These are phyloP conservation scores for Boeremia lycopersici DNA, from an alignment of 2,329 filamentous ascomycete species.

Conservation along the genomic window DNA sequence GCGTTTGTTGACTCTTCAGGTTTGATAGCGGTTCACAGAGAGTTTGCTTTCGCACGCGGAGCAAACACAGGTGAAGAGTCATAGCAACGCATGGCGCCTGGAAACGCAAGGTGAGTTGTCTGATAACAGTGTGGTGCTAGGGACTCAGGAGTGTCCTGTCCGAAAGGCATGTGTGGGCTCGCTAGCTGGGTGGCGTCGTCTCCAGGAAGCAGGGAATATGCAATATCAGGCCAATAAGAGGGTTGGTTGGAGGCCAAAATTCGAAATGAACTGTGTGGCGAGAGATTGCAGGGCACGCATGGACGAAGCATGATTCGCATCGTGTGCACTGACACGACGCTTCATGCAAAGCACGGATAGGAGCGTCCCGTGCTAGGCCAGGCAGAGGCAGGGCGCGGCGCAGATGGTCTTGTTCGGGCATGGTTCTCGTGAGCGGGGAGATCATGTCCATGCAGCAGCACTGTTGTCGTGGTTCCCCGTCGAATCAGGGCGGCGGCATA, in stretches of 20 bases:
- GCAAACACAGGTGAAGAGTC: slow-evolving; percentile 36
- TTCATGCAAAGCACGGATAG: slow-evolving; percentile 45
- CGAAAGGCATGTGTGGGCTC: slow-evolving; percentile 39
- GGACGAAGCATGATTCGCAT: slow-evolving; percentile 36
- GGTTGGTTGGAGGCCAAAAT: slow-evolving; percentile 33
- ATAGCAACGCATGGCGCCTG: slow-evolving; percentile 34
- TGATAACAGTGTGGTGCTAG: slow-evolving; percentile 34
- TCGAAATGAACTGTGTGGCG: slow-evolving; percentile 45
- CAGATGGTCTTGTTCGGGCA: slow-evolving; percentile 36
- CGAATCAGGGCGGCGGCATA: slow-evolving; percentile 38
- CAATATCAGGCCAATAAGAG: slow-evolving; percentile 38
- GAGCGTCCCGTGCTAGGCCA: slow-evolving; percentile 40
- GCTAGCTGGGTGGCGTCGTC: slow-evolving; percentile 31
- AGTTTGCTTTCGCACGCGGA: slow-evolving; percentile 31
- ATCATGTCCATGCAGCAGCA: slow-evolving; percentile 41
- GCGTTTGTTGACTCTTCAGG: slow-evolving; percentile 4
- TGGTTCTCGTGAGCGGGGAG: slow-evolving; percentile 34
- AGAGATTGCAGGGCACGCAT: slow-evolving; percentile 40
- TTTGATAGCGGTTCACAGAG: slow-evolving; percentile 5
- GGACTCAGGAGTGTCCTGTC: slow-evolving; percentile 25
- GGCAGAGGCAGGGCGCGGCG: slow-evolving; percentile 30
- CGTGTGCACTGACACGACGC: slow-evolving; percentile 27
- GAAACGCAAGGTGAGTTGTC: slow-evolving; percentile 49
- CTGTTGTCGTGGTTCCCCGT: slow-evolving; percentile 38
- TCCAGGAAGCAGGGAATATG: slow-evolving; percentile 27